A percentile compares a stretch with the other conserved stretches of the same genome.
phyloP scores from a whole-genome alignment of 441 rosid genomes.

The Jatropha podagrica region DNA sequence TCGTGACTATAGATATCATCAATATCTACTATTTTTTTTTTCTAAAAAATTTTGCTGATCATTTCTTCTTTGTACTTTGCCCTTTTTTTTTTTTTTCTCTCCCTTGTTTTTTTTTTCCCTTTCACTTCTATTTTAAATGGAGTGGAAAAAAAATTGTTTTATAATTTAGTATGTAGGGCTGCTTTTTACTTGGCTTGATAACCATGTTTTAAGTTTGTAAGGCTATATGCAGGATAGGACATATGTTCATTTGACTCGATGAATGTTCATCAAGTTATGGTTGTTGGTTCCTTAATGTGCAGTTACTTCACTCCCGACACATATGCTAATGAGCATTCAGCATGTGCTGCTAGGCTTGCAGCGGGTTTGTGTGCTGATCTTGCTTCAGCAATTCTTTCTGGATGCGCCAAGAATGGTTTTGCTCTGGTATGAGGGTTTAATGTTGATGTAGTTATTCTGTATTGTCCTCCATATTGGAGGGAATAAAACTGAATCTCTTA shows the following conservation, averaged over 20 bases:
- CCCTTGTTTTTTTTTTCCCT: background rate
- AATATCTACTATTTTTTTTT: background rate
- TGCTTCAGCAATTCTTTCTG: constrained; percentile 78
- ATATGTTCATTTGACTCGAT: constrained; percentile 9
- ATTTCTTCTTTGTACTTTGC: background rate
- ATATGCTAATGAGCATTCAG: constrained; percentile 96
- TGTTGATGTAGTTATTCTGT: background rate
- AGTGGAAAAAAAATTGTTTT: background rate
- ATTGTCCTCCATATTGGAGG: constrained; percentile 6
- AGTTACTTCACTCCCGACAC: constrained; percentile 98
- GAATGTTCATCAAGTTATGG: constrained; percentile 14
- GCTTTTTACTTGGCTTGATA: background rate
- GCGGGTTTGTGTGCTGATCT: constrained; percentile 99
- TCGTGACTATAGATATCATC: background rate
- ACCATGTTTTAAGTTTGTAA: background rate
- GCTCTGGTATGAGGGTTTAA: constrained; percentile 70
- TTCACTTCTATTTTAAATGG: background rate
- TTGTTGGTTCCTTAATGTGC: constrained; percentile 39
- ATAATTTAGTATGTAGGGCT: background rate
- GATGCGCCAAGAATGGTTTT: constrained; percentile 84
- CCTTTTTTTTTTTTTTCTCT: background rate
- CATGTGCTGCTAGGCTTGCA: constrained; percentile 96
- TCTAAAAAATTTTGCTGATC: background rate
- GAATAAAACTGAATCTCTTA: constrained; percentile 10
- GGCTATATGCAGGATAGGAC: background rate